Conservation (phyloP, 176 grass and related monocot genomes). For the Raddia guianensis region DNA sequence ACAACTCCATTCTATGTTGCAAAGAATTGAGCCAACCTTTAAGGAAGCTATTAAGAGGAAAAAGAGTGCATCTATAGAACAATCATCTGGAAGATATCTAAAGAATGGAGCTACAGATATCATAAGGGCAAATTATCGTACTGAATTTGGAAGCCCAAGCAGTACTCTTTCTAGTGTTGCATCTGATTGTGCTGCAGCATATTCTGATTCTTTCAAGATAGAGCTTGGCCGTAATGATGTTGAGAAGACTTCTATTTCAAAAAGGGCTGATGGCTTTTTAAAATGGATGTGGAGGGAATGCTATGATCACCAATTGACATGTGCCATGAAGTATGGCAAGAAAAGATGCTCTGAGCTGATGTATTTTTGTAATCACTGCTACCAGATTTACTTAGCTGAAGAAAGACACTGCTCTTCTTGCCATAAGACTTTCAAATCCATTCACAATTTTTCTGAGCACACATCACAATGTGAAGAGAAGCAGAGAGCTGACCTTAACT, state of each 20-base stretch:
- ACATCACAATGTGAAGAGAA: slow-evolving; percentile 75
- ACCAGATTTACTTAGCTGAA: slow-evolving; percentile 72
- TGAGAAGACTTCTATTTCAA: slow-evolving; percentile 73
- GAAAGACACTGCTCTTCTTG: slow-evolving; percentile 88
- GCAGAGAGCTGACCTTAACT: slow-evolving; percentile 60
- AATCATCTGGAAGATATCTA: slow-evolving; percentile 48
- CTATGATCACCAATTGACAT: slow-evolving; percentile 57
- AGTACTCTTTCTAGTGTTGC: slow-evolving; percentile 44
- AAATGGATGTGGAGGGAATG: slow-evolving; percentile 94
- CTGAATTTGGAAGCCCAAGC: slow-evolving; percentile 63
- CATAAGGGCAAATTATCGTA: slow-evolving; percentile 54
- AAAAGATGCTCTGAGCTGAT: slow-evolving; percentile 77
- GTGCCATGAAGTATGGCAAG: slow-evolving; percentile 68
- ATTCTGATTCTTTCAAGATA: slow-evolving; percentile 80
- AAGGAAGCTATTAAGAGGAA: slow-evolving; percentile 83
- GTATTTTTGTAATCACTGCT: slow-evolving; percentile 69
- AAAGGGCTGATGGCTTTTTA: slow-evolving; percentile 68
- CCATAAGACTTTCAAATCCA: slow-evolving; percentile 80
- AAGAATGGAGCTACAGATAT: slow-evolving; percentile 54
- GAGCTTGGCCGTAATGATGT: slow-evolving; percentile 70
- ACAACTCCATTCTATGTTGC: slow-evolving; percentile 88
- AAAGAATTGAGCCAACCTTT: slow-evolving; percentile 79
- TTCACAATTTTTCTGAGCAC: slow-evolving; percentile 79
- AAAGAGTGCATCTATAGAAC: slow-evolving; percentile 19
- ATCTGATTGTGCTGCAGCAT: slow-evolving; percentile 53